A percentile compares a stretch with the other conserved stretches of the same genome.
These are phyloP conservation scores for Aspergillus neotritici DNA, from an alignment of 2,329 filamentous ascomycete species.

Conservation along the genomic window DNA sequence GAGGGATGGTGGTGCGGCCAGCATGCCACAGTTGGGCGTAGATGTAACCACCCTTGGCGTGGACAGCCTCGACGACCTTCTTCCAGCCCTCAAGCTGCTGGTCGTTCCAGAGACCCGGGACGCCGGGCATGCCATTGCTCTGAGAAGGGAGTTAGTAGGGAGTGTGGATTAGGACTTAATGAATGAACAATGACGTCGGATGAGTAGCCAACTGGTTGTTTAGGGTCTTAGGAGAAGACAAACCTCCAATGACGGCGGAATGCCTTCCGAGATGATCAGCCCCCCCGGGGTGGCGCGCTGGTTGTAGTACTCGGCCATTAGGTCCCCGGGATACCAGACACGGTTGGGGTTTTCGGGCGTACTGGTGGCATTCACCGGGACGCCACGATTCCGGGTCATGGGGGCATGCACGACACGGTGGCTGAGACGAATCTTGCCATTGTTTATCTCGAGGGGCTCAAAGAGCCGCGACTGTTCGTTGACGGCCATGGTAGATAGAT, in stretches of 20 bases:
- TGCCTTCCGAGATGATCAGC: constrained; percentile 35
- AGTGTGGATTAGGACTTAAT: not conserved
- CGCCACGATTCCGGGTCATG: constrained; percentile 50
- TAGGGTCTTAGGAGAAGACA: constrained; percentile 14
- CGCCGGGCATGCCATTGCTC: constrained; percentile 37
- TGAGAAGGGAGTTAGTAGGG: constrained; percentile 5
- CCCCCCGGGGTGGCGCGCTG: constrained; percentile 36
- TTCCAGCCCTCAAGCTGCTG: constrained; percentile 48
- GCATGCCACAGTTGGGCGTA: constrained; percentile 41
- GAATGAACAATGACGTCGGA: not conserved
- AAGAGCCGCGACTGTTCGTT: constrained; percentile 37
- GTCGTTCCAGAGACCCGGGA: constrained; percentile 29
- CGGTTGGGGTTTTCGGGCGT: constrained; percentile 46
- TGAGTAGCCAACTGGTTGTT: constrained; percentile 13
- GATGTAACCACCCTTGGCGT: constrained; percentile 48
- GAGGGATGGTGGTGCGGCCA: constrained; percentile 42
- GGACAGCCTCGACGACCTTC: constrained; percentile 47
- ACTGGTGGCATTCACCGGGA: constrained; percentile 39
- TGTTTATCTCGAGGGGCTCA: constrained; percentile 40
- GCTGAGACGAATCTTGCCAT: constrained; percentile 45
- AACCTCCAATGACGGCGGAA: constrained; percentile 34
- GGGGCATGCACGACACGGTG: constrained; percentile 51
- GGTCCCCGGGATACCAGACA: constrained; percentile 45
- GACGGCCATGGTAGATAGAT: constrained; percentile 17
- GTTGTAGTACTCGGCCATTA: constrained; percentile 37